Conservation (phyloP, 352 stramenopile genomes). For the Phytophthora hybrid region DNA sequence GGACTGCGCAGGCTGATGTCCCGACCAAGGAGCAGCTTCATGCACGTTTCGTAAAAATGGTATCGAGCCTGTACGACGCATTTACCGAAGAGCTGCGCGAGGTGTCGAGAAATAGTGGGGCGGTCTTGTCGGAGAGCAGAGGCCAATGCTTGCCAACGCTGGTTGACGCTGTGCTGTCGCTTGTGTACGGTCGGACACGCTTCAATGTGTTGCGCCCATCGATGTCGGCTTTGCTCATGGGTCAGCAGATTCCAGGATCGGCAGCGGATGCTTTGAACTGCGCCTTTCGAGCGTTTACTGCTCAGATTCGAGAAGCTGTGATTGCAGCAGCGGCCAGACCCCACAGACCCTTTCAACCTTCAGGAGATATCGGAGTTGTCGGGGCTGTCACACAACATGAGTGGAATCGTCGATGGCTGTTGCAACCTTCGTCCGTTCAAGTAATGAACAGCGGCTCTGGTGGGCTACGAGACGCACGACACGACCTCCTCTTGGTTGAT, state of each 20-base stretch:
- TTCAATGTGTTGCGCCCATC: background rate
- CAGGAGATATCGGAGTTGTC: background rate
- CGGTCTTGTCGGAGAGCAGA: background rate
- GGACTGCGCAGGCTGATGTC: background rate
- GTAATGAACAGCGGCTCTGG: background rate
- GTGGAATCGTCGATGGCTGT: background rate
- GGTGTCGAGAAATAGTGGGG: background rate
- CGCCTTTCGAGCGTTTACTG: background rate
- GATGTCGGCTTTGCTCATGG: background rate
- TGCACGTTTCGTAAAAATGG: background rate
- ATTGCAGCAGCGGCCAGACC: background rate
- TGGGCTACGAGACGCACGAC: background rate
- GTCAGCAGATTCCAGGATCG: background rate
- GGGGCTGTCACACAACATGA: background rate
- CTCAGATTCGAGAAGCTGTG: background rate
- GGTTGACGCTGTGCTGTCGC: background rate
- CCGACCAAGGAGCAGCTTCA: slow-evolving; percentile 1
- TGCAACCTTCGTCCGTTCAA: background rate
- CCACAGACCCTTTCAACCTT: background rate
- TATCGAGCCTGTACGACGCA: background rate
- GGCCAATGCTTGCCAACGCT: background rate
- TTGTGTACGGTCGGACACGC: background rate
- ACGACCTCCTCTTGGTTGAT: background rate
- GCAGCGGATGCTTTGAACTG: background rate
- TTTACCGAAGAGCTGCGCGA: background rate